Evolutionary conservation across 2,329 filamentous ascomycete species (phyloP).

Genomic region (Penicillium thymicola): DNA sequence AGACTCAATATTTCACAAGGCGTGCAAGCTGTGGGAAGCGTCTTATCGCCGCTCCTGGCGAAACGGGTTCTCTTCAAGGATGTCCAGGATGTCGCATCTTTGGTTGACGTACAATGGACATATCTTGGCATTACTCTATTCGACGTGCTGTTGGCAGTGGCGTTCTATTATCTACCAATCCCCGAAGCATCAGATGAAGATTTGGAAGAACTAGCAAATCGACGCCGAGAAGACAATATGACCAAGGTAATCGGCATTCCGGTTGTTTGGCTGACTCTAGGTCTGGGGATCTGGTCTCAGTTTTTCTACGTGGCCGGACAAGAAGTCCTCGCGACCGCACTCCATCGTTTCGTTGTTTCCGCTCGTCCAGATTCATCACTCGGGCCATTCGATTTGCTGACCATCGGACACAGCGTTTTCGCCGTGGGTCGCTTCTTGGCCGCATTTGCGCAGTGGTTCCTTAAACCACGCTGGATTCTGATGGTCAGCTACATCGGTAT

Average conservation of each 20-base stretch:
- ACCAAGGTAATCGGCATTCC: slow-evolving; percentile 45
- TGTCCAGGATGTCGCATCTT: slow-evolving; percentile 47
- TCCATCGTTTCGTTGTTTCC: slow-evolving; percentile 43
- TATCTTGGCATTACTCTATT: slow-evolving; percentile 63
- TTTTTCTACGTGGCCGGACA: slow-evolving; percentile 62
- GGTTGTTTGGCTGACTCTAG: slow-evolving; percentile 57
- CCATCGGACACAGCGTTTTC: slow-evolving; percentile 57
- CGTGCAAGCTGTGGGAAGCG: slow-evolving; percentile 59
- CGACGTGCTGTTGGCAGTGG: slow-evolving; percentile 56
- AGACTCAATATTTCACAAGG: slow-evolving; percentile 60
- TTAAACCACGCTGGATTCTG: slow-evolving; percentile 59
- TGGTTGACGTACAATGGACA: slow-evolving; percentile 63
- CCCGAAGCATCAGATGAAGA: slow-evolving; percentile 62
- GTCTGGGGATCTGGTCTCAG: slow-evolving; percentile 52
- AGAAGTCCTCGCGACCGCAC: slow-evolving; percentile 53
- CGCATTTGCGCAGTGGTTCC: slow-evolving; percentile 51
- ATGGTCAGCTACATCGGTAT: slow-evolving; percentile 52
- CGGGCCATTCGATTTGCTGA: slow-evolving; percentile 45
- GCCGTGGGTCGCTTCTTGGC: slow-evolving; percentile 57
- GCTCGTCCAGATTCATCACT: slow-evolving; percentile 37
- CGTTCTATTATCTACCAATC: slow-evolving; percentile 60
- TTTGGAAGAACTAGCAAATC: slow-evolving; percentile 54
- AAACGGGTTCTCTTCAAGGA: slow-evolving; percentile 56
- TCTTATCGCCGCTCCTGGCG: slow-evolving; percentile 59
- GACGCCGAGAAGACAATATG: slow-evolving; percentile 49